phyloP scores from a whole-genome alignment of 495 filamentous ascomycete species.

The Astrothelium macrocarpum region DNA sequence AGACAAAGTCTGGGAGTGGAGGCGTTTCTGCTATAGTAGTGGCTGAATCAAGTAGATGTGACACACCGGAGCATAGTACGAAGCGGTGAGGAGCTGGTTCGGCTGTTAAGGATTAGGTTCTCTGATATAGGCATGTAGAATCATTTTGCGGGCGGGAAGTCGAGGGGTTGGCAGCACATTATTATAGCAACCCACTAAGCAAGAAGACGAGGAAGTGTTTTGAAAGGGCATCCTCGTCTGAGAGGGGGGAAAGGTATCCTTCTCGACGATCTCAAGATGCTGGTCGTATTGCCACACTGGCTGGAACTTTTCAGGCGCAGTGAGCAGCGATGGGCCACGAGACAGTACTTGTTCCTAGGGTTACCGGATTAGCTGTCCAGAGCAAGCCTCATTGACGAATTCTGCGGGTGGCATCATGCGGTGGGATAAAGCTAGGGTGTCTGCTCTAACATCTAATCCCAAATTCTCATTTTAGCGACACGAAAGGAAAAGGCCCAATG shows the following conservation, averaged over 20 bases:
- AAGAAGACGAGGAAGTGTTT: constrained; percentile 8
- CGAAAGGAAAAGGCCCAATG: not conserved
- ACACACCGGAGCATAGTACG: not conserved
- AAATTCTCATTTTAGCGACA: constrained; percentile 1
- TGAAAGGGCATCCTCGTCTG: not conserved
- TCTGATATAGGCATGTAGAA: constrained; percentile 7
- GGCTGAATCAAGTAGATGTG: constrained; percentile 5
- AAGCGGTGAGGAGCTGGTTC: constrained; percentile 1
- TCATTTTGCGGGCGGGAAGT: constrained; percentile 3
- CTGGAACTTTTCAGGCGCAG: constrained; percentile 3
- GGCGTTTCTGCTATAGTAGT: constrained; percentile 3
- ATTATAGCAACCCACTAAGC: constrained; percentile 3
- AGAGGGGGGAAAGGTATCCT: not conserved
- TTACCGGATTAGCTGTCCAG: constrained; percentile 26
- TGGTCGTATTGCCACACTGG: constrained; percentile 21
- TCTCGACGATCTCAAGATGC: constrained; percentile 5
- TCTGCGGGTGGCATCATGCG: constrained; percentile 32
- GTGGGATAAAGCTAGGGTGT: constrained; percentile 18
- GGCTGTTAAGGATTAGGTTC: constrained; percentile 1
- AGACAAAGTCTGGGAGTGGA: not conserved
- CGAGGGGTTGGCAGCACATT: constrained; percentile 5
- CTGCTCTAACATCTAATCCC: constrained; percentile 3
- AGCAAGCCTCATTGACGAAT: constrained; percentile 27
- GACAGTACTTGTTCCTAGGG: constrained; percentile 30
- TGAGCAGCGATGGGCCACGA: constrained; percentile 17